Percentiles rank a stretch among this genome's conserved stretches.
Evolutionary conservation across 2,329 filamentous ascomycete genomes (phyloP).

Genomic region (Diaporthe ampelina): DNA sequence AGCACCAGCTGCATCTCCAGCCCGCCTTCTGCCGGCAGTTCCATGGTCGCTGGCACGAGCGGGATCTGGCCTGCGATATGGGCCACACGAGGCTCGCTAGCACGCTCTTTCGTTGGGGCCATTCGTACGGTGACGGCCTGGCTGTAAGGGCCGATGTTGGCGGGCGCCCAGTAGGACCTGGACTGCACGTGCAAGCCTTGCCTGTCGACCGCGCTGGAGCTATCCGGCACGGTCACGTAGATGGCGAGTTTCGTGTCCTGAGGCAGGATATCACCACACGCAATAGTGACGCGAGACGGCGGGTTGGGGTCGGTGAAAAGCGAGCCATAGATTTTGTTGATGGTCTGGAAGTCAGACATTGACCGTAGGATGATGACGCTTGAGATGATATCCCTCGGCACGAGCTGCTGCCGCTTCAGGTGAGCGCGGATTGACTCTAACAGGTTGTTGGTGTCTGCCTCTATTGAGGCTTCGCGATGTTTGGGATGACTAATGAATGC

Average conservation of each 20-base stretch:
- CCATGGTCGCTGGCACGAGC: constrained; percentile 85
- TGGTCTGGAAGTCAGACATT: constrained; percentile 82
- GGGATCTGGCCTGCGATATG: constrained; percentile 93
- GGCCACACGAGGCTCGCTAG: constrained; percentile 56
- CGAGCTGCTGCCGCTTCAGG: constrained; percentile 53
- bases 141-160: constrained; percentile 97
- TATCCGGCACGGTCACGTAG: constrained; percentile 58
- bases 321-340: constrained; percentile 83
- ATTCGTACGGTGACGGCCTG: constrained; percentile 78
- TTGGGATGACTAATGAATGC: constrained; percentile 1
- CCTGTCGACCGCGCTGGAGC: constrained; percentile 53
- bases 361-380: constrained; percentile 78
- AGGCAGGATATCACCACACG: constrained; percentile 78
- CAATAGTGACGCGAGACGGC: constrained; percentile 86
- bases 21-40: constrained; percentile 57
- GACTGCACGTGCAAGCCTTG: constrained; percentile 89
- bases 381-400: constrained; percentile 63
- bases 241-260: constrained; percentile 71
- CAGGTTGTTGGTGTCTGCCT: constrained; percentile 63
- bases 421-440: constrained; percentile 59
- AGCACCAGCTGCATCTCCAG: constrained; percentile 75
- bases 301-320: constrained; percentile 86
- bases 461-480: constrained; percentile 51
- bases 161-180: constrained; percentile 95
- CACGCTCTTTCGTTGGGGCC: constrained; percentile 34